A percentile compares a stretch with the other conserved stretches of the same genome.
Conservation (phyloP, 2,329 filamentous ascomycete species). For the Epichloe hybrida region DNA sequence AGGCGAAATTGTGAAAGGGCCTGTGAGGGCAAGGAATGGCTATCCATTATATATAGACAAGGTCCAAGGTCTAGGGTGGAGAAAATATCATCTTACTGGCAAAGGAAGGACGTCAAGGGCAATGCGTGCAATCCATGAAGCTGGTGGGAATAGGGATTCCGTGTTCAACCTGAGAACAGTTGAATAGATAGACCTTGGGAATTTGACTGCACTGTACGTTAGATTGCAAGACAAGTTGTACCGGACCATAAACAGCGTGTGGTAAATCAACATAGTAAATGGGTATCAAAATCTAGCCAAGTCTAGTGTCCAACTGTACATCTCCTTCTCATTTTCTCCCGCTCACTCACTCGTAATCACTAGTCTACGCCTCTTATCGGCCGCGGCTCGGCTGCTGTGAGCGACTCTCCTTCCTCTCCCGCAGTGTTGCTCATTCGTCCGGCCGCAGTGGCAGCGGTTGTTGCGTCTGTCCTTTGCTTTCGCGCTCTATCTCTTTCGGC, state of each 20-base stretch:
- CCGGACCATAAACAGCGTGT: constrained; percentile 3
- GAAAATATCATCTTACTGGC: no score
- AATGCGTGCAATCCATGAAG: no score
- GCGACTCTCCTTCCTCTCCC: constrained; percentile 4
- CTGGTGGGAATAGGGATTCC: no score
- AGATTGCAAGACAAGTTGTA: neutral
- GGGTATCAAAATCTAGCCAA: constrained; percentile 12
- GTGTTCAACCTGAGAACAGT: no score
- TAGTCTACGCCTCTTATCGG: constrained; percentile 7
- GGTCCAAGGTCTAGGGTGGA: no score
- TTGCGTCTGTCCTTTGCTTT: constrained; percentile 6
- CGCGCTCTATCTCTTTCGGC: constrained; percentile 26
- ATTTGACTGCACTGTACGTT: neutral
- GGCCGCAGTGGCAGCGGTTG: neutral
- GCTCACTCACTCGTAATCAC: neutral
- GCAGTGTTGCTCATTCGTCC: neutral
- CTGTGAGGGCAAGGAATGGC: neutral
- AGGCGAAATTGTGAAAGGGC: constrained; percentile 22
- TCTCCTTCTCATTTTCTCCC: neutral
- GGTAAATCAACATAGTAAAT: constrained; percentile 1
- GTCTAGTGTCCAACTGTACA: constrained; percentile 4
- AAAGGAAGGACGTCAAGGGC: no score
- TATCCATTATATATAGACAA: no score
- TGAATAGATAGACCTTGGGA: neutral
- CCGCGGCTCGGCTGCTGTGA: constrained; percentile 10